These are phyloP conservation scores for Phytophthora macrochlamydospora DNA, from an alignment of 352 stramenopile species.

Conservation along the genomic window DNA sequence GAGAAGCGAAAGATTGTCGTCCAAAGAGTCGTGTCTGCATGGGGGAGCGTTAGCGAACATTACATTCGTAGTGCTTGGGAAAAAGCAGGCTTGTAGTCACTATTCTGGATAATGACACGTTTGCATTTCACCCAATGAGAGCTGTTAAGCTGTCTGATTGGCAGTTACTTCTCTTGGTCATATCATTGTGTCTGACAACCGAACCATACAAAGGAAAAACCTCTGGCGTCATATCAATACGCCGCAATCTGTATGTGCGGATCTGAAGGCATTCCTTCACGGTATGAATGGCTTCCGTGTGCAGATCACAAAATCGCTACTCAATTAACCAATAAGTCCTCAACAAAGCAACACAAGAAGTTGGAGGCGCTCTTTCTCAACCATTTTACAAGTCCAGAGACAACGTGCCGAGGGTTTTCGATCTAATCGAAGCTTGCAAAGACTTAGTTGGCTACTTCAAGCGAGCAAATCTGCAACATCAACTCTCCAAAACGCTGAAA, in stretches of 20 bases:
- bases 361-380: neutral
- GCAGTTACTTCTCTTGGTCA: neutral
- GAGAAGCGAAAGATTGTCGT: slow-evolving; percentile 21
- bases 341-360: neutral
- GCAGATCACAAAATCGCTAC: neutral
- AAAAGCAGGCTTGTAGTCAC: slow-evolving; percentile 16
- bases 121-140: neutral
- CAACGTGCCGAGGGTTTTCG: neutral
- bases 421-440: neutral
- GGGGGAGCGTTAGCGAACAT: slow-evolving; percentile 10
- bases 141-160: neutral
- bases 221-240: slow-evolving; percentile 6
- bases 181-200: neutral
- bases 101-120: neutral
- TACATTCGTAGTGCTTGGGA: slow-evolving; percentile 19
- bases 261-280: no score
- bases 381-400: neutral
- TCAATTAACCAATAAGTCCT: neutral
- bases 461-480: neutral
- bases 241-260: neutral
- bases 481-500: neutral
- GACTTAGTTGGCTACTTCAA: neutral
- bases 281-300: neutral
- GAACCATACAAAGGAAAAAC: neutral
- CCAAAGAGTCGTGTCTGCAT: slow-evolving; percentile 13